Percentiles rank a stretch among this genome's conserved stretches.
phyloP scores from a whole-genome alignment of 768 basidiomycete genomes.

The Agrocybe praecox region DNA sequence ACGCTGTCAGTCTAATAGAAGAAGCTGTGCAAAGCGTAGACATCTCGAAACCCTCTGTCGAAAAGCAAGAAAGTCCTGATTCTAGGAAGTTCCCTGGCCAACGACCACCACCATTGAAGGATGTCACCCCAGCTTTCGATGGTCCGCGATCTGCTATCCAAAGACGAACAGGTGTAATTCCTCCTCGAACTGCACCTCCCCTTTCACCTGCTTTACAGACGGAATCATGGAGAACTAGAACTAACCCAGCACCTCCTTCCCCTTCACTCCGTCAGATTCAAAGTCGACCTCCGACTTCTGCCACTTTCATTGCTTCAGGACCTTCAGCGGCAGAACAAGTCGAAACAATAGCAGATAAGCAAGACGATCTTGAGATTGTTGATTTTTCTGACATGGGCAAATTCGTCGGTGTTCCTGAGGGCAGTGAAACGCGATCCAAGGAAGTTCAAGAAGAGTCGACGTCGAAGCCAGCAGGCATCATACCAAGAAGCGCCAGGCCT shows the following conservation, averaged over 20 bases:
- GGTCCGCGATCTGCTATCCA: constrained; percentile 26
- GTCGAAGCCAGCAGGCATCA: constrained; percentile 10
- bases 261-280: constrained; percentile 33
- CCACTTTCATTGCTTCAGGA: constrained; percentile 34
- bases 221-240: constrained; percentile 71
- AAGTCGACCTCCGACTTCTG: constrained; percentile 20
- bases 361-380: constrained; percentile 75
- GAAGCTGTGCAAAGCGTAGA: constrained; percentile 39
- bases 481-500: constrained; percentile 42
- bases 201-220: constrained; percentile 34
- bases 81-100: constrained; percentile 20
- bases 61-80: constrained; percentile 3
- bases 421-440: constrained; percentile 19
- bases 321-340: constrained; percentile 43
- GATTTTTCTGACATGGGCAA: constrained; percentile 79
- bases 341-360: constrained; percentile 46
- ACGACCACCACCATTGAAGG: constrained; percentile 35
- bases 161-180: constrained; percentile 26
- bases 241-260: constrained; percentile 33
- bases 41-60: constrained; percentile 1
- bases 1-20: constrained; percentile 48
- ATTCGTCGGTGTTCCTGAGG: constrained; percentile 51
- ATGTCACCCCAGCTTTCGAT: constrained; percentile 25
- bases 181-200: constrained; percentile 19
- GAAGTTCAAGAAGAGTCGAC: constrained; percentile 19